These are phyloP conservation scores for Malus hybrid DNA, from an alignment of 331 rosid genomes.

Conservation along the genomic window DNA sequence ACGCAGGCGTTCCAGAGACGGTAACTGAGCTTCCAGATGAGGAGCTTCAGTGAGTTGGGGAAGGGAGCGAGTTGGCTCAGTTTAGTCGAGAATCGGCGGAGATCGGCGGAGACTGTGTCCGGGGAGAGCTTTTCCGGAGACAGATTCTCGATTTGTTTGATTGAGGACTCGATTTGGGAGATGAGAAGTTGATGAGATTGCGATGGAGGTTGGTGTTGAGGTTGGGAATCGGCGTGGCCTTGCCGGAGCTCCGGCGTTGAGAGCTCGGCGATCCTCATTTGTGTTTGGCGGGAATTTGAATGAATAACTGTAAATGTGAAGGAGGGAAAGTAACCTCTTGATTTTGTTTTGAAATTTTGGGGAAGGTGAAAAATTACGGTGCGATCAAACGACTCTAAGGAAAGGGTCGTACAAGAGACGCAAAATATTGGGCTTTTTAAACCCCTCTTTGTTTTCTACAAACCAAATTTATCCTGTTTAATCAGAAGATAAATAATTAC, in stretches of 20 bases:
- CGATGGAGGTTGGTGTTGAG: neutral
- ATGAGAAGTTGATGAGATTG: slow-evolving; percentile 21
- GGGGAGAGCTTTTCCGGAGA: slow-evolving; percentile 25
- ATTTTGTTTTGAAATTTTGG: neutral
- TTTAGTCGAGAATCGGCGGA: slow-evolving; percentile 40
- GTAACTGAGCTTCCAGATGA: slow-evolving; percentile 82
- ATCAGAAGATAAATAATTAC: no score
- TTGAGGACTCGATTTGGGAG: slow-evolving; percentile 48
- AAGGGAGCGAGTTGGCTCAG: slow-evolving; percentile 47
- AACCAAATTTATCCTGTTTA: no score
- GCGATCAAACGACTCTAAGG: neutral
- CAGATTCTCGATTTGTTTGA: slow-evolving; percentile 51
- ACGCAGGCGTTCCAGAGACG: slow-evolving; percentile 97
- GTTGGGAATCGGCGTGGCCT: slow-evolving; percentile 20
- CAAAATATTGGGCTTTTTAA: neutral
- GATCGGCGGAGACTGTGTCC: slow-evolving; percentile 30
- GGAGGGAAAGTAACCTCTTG: neutral
- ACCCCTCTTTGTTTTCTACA: neutral
- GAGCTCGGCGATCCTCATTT: slow-evolving; percentile 79
- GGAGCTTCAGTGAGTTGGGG: slow-evolving; percentile 54
- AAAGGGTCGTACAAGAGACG: no score
- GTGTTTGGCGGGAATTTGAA: slow-evolving; percentile 45
- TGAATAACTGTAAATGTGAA: neutral
- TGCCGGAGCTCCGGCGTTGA: slow-evolving; percentile 42
- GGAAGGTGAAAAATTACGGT: neutral